phyloP scores from a whole-genome alignment of 176 grass and related monocot genomes.

The Aegilops umbellulata region DNA sequence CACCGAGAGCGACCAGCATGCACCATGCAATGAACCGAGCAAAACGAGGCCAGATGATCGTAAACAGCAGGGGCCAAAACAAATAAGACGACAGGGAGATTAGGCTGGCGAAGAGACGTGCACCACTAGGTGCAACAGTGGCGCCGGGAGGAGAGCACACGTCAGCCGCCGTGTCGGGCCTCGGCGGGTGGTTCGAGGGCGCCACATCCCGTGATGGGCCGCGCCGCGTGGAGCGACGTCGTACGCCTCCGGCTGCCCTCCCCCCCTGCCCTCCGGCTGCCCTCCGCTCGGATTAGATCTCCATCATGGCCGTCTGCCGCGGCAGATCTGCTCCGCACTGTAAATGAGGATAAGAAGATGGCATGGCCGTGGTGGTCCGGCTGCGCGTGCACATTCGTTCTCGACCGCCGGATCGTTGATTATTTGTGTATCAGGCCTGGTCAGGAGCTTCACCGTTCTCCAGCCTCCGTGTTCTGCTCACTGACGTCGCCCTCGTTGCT shows the following conservation, averaged over 20 bases:
- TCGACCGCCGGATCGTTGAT: not conserved
- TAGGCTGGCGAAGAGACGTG: no score
- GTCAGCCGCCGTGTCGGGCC: not conserved
- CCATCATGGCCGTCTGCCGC: not conserved
- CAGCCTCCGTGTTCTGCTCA: no score
- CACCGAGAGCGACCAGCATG: not conserved
- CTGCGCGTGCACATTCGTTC: not conserved
- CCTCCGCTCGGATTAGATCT: not conserved
- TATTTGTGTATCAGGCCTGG: no score
- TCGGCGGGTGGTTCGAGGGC: not conserved
- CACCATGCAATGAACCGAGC: not conserved
- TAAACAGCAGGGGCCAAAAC: not conserved
- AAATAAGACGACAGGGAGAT: not conserved
- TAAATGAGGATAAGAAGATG: not conserved
- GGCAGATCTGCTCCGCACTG: not conserved
- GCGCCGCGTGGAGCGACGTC: slow-evolving; percentile 30
- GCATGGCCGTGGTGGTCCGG: not conserved
- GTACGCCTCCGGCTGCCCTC: not conserved
- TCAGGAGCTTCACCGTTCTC: no score
- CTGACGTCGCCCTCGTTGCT: no score
- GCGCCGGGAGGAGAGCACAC: not conserved
- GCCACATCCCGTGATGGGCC: slow-evolving; percentile 33
- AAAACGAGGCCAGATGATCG: not conserved
- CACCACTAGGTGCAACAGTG: not conserved
- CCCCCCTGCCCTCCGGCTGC: not conserved